Evolutionary conservation across 2,329 filamentous ascomycete species (phyloP).

Genomic region (Fusarium euwallaceae): DNA sequence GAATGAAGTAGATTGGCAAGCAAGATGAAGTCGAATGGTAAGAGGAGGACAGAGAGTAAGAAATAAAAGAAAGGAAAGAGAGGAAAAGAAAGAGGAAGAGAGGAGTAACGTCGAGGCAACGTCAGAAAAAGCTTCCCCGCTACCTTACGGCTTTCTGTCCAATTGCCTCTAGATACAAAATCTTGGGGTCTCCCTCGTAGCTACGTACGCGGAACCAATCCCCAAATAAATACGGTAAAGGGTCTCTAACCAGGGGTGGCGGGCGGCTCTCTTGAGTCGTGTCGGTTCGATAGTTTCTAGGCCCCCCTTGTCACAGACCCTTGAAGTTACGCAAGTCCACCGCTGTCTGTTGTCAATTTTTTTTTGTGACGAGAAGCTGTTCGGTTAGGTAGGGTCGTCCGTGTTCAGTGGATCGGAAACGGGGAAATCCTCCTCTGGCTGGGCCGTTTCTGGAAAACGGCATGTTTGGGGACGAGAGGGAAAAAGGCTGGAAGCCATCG

Average conservation of each 20-base stretch:
- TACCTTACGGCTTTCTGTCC: slow-evolving; percentile 21
- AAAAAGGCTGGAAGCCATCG: slow-evolving; percentile 30
- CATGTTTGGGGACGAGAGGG: slow-evolving; percentile 22
- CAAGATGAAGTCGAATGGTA: too few species aligned
- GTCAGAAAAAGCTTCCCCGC: slow-evolving; percentile 38
- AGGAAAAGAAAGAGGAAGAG: not conserved
- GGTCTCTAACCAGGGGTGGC: not conserved
- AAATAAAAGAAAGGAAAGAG: slow-evolving; percentile 1
- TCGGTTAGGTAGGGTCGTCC: not conserved
- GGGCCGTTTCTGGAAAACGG: slow-evolving; percentile 2
- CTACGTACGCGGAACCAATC: not conserved
- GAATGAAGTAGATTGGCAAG: too few species aligned
- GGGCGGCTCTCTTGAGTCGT: not conserved
- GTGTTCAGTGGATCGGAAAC: slow-evolving; percentile 3
- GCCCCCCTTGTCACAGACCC: not conserved
- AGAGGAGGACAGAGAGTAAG: too few species aligned
- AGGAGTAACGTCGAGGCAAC: slow-evolving; percentile 27
- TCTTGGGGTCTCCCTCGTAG: slow-evolving; percentile 18
- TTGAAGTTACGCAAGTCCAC: not conserved
- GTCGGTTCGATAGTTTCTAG: not conserved
- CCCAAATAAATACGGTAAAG: not conserved
- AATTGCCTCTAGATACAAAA: slow-evolving; percentile 38
- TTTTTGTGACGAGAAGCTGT: not conserved
- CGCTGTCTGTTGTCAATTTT: not conserved
- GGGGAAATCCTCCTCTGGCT: too few species aligned